phyloP scores from a whole-genome alignment of 768 basidiomycete species.

The Amanita rubescens region DNA sequence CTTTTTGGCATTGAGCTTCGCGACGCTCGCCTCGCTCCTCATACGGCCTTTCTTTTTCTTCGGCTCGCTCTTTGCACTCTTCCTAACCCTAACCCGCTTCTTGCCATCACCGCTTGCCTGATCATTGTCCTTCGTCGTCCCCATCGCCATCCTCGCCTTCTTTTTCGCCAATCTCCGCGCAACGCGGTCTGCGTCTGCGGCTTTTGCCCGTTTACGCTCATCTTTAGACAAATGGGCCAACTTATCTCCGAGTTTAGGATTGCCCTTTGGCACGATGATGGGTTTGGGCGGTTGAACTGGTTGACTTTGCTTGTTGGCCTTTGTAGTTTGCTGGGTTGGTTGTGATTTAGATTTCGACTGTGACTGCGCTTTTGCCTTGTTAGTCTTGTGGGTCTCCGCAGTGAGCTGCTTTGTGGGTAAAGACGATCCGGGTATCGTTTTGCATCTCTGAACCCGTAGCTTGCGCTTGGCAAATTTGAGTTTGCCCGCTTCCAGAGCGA shows the following conservation, averaged over 20 bases:
- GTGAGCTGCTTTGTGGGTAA: slow-evolving; percentile 18
- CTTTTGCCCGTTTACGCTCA: slow-evolving; percentile 79
- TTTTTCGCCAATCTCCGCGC: slow-evolving; percentile 88
- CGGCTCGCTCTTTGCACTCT: slow-evolving; percentile 22
- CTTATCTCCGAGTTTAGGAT: slow-evolving; percentile 74
- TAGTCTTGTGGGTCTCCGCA: slow-evolving; percentile 12
- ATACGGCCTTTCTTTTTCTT: slow-evolving; percentile 28
- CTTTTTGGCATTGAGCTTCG: slow-evolving; percentile 56
- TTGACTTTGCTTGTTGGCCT: slow-evolving; percentile 12
- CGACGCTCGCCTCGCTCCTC: slow-evolving; percentile 43
- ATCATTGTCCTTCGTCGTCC: slow-evolving; percentile 17
- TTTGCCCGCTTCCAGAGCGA: slow-evolving; percentile 68
- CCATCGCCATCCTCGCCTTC: slow-evolving; percentile 55
- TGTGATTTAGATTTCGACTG: slow-evolving; percentile 6
- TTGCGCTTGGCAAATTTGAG: slow-evolving; percentile 93
- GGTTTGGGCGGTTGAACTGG: slow-evolving; percentile 11
- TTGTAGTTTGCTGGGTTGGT: slow-evolving; percentile 6
- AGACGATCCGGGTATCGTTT: slow-evolving; percentile 47
- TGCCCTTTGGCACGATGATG: slow-evolving; percentile 59
- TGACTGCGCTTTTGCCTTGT: slow-evolving; percentile 10
- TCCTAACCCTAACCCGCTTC: slow-evolving; percentile 43
- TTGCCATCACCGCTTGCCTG: slow-evolving; percentile 27
- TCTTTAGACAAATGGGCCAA: slow-evolving; percentile 75
- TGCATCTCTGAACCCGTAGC: slow-evolving; percentile 87
- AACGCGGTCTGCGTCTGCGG: slow-evolving; percentile 70